These are phyloP conservation scores for Nephromyces sp. DNA, from an alignment of 169 alveolate species.

Conservation along the genomic window DNA sequence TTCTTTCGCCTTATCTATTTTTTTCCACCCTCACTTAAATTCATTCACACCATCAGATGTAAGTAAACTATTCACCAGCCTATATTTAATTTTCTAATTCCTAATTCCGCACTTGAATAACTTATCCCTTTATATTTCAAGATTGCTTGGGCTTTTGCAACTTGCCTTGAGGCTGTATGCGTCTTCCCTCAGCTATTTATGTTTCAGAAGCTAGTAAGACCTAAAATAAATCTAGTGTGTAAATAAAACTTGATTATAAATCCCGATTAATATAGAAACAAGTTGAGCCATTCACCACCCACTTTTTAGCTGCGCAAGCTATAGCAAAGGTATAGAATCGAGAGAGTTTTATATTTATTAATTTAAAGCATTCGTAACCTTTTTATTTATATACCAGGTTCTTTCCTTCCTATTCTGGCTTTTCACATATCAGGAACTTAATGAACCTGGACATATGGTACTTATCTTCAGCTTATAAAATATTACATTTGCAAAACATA, in stretches of 20 bases:
- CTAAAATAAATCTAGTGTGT: background rate
- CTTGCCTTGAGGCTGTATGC: slow-evolving; percentile 78
- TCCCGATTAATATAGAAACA: slow-evolving; percentile 46
- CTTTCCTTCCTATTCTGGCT: background rate
- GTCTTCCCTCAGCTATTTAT: slow-evolving; percentile 79
- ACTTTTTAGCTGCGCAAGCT: slow-evolving; percentile 85
- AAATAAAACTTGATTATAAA: background rate
- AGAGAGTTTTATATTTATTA: background rate
- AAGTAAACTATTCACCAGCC: background rate
- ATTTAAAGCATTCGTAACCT: background rate
- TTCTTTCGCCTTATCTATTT: slow-evolving; percentile 63
- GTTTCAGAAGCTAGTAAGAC: slow-evolving; percentile 71
- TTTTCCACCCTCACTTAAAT: slow-evolving; percentile 81
- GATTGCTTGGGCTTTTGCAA: slow-evolving; percentile 82
- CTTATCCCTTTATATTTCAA: slow-evolving; percentile 27
- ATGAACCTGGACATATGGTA: background rate
- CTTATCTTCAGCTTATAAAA: background rate
- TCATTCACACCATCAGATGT: slow-evolving; percentile 72
- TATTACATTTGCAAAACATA: no score
- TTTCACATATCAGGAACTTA: background rate
- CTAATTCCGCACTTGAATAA: background rate
- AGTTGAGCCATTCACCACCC: slow-evolving; percentile 79
- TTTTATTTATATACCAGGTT: background rate
- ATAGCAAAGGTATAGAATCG: slow-evolving; percentile 53
- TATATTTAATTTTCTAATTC: background rate